Evolutionary conservation across 2,329 filamentous ascomycete genomes (phyloP), one percentile per base, ranked within the genome.

Genomic region (Metarhizium rileyi): DNA sequence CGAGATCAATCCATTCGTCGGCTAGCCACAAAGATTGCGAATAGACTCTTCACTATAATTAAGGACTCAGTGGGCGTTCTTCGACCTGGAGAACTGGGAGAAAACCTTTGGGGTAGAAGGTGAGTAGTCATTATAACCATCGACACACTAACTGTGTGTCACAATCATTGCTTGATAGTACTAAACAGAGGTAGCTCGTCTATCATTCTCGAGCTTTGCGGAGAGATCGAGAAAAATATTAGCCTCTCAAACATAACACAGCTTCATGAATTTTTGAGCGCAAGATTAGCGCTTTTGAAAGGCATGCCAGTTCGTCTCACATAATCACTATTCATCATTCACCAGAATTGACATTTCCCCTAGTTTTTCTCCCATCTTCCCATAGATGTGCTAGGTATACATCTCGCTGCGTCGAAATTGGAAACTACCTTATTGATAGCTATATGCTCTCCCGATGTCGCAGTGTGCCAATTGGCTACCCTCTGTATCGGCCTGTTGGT

Each of bases 381-480:
- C 1, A 72, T 74, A 41, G 79, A 81, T 41, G 68, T 80, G 20
- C 65, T 73, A 1, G 77, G 84, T 55, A 70, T 80, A 28, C 70
- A 70, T 23, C 67, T 69, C 16, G 72, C 77, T 14, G 73, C 72
- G 4, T 74, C 72, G 6, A 80, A 75, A 56, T 68, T 82, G 4
- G 83, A 86, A 63, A 83, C 80, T 0, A 70, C 80, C 1, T 73
- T 86, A 38, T 65, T 86, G 5, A 74, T 84, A 9, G 77, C 79
- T 1, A 70, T 86, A 7, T 86, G 82, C 59, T 84, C 81, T 16
- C 72, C 80, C 6, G 79, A 83, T 51, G 76, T 86, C 33, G 79
- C 83, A 44, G 78, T 75, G 7, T 86, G 83, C 57, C 81, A 82
- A 55, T 66, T 81, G 14, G 80, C 83, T 8, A 84, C 80, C 1